Conservation (phyloP, 495 filamentous ascomycete genomes). For the Penicillium chermesinum region DNA sequence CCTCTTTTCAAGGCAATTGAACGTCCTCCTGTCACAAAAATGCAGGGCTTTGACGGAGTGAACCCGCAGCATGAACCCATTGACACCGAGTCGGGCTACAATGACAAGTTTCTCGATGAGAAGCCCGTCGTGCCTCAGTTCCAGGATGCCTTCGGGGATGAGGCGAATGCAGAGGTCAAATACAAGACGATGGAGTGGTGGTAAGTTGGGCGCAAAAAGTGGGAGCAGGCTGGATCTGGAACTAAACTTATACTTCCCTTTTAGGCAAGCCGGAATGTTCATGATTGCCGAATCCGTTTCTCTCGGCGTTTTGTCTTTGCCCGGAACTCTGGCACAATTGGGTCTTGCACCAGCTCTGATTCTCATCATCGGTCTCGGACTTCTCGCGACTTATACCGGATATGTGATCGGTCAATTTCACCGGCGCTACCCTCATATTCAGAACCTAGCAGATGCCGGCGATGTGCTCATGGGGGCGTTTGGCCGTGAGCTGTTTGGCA, state of each 20-base stretch:
- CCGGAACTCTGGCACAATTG: constrained; percentile 51
- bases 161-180: constrained; percentile 34
- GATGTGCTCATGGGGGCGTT: constrained; percentile 57
- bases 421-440: constrained; percentile 20
- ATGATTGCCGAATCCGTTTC: constrained; percentile 63
- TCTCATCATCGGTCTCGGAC: constrained; percentile 46
- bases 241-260: neutral
- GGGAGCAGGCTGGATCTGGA: too few relatives aligned
- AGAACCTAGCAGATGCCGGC: constrained; percentile 60
- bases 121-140: constrained; percentile 7
- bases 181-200: constrained; percentile 44
- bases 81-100: constrained; percentile 20
- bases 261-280: constrained; percentile 36
- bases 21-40: constrained; percentile 5
- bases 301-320: constrained; percentile 57
- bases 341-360: constrained; percentile 53
- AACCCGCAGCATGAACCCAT: constrained; percentile 10
- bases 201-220: constrained; percentile 20
- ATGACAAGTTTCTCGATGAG: constrained; percentile 16
- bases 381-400: constrained; percentile 48
- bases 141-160: constrained; percentile 36
- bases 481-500: constrained; percentile 59
- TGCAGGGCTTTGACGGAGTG: constrained; percentile 15
- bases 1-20: neutral
- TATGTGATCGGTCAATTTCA: constrained; percentile 24